phyloP scores from a whole-genome alignment of 1,139 yeast species.

The Saccharomycopsis crataegensis region DNA sequence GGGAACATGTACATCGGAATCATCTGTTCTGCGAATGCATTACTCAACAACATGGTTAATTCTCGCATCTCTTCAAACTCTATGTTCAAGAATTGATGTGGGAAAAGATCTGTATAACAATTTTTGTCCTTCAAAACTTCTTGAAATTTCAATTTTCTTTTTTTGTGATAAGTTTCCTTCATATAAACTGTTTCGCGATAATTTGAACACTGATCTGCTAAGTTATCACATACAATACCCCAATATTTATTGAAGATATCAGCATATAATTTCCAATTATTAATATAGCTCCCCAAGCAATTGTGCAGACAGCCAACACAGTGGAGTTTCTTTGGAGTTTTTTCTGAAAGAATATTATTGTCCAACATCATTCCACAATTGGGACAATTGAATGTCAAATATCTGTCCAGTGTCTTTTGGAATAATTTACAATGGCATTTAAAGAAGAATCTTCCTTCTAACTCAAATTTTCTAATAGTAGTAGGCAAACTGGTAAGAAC shows the following conservation, averaged over 20 bases:
- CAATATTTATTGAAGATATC: background rate
- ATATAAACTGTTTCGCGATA: background rate
- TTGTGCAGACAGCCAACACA: too few relatives aligned
- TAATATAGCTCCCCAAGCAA: too few relatives aligned
- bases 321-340: too few relatives aligned
- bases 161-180: background rate
- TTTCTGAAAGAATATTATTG: background rate
- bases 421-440: constrained; percentile 32
- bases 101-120: background rate
- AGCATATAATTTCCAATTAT: background rate
- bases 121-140: background rate
- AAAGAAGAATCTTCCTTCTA: constrained; percentile 29
- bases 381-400: constrained; percentile 19
- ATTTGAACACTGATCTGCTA: background rate
- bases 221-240: background rate
- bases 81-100: background rate
- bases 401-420: constrained; percentile 20
- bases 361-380: background rate
- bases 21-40: background rate
- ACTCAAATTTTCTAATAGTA: constrained; percentile 23
- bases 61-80: background rate
- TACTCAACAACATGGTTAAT: background rate
- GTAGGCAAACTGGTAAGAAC: constrained; percentile 27
- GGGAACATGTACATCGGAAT: background rate
- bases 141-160: too few relatives aligned